Conservation (phyloP, 2,329 filamentous ascomycete species). For the Raffaelea deltoideospora region DNA sequence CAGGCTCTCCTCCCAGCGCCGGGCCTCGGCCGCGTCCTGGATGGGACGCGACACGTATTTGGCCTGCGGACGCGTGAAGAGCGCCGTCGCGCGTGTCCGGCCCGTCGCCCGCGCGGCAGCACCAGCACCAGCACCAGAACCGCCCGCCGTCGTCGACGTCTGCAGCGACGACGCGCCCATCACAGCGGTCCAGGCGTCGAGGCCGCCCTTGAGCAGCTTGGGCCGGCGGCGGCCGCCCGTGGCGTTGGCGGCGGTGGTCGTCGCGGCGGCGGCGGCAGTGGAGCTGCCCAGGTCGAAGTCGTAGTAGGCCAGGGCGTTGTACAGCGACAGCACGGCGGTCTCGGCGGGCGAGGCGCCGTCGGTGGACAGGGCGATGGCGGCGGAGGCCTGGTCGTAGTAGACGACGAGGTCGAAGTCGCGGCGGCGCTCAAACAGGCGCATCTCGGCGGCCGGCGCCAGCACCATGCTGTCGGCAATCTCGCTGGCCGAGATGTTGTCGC, state of each 20-base stretch:
- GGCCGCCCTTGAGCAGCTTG: constrained; percentile 64
- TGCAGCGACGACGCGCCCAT: constrained; percentile 53
- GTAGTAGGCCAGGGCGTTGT: constrained; percentile 69
- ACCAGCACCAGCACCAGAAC: no score
- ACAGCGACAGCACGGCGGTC: constrained; percentile 53
- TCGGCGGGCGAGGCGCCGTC: constrained; percentile 13
- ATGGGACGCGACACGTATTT: constrained; percentile 48
- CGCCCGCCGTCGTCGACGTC: constrained; percentile 17
- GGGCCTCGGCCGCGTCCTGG: constrained; percentile 60
- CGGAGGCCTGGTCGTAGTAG: constrained; percentile 66
- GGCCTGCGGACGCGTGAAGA: constrained; percentile 20
- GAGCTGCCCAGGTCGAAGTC: no score
- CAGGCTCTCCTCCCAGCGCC: constrained; percentile 64
- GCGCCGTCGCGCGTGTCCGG: constrained; percentile 8
- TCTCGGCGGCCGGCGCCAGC: constrained; percentile 59
- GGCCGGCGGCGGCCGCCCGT: no score
- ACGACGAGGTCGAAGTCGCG: constrained; percentile 76
- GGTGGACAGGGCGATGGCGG: constrained; percentile 30
- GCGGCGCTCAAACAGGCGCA: constrained; percentile 53
- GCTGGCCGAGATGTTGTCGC: constrained; percentile 48
- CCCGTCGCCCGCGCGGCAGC: constrained; percentile 5
- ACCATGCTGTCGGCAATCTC: constrained; percentile 54
- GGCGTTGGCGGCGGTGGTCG: constrained; percentile 21
- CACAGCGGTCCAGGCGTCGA: constrained; percentile 78
- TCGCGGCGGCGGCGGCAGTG: constrained; percentile 4